phyloP scores from a whole-genome alignment of 495 filamentous ascomycete genomes.

The Penicillium paxilli region DNA sequence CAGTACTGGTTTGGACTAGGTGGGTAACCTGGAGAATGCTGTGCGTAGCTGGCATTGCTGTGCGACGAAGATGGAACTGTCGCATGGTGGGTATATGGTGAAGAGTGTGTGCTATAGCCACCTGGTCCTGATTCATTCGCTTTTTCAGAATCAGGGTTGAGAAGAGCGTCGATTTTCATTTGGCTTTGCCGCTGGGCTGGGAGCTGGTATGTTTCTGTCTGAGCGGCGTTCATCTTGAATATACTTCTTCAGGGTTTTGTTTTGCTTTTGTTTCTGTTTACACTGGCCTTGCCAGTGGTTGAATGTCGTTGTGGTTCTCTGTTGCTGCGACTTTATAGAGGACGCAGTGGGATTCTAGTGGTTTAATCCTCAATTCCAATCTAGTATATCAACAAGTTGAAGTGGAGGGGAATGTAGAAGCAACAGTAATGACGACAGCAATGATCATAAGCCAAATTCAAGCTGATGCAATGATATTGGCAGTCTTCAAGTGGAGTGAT shows the following conservation, averaged over 20 bases:
- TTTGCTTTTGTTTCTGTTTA: not conserved
- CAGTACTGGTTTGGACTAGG: constrained; percentile 30
- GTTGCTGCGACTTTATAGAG: not conserved
- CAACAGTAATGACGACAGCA: not conserved
- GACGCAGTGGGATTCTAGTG: constrained; percentile 13
- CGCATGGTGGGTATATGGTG: constrained; percentile 27
- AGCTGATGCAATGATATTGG: not conserved
- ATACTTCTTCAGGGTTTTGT: not conserved
- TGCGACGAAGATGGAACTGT: constrained; percentile 17
- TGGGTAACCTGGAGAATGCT: constrained; percentile 29
- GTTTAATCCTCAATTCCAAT: not conserved
- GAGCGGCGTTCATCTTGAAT: not conserved
- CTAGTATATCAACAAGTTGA: not conserved
- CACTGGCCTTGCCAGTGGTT: not conserved
- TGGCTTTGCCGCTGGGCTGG: constrained; percentile 27
- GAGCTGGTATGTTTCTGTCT: not conserved
- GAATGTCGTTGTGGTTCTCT: not conserved
- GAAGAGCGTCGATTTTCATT: constrained; percentile 43
- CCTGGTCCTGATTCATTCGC: constrained; percentile 10
- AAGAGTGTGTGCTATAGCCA: constrained; percentile 13
- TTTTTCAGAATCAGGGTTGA: constrained; percentile 35
- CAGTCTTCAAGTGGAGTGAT: constrained; percentile 1
- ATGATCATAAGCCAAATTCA: not conserved
- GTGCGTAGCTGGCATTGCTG: constrained; percentile 10
- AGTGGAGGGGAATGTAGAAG: not conserved